phyloP scores from a whole-genome alignment of 495 filamentous ascomycete genomes.

The Beverwykella pulmonaria region DNA sequence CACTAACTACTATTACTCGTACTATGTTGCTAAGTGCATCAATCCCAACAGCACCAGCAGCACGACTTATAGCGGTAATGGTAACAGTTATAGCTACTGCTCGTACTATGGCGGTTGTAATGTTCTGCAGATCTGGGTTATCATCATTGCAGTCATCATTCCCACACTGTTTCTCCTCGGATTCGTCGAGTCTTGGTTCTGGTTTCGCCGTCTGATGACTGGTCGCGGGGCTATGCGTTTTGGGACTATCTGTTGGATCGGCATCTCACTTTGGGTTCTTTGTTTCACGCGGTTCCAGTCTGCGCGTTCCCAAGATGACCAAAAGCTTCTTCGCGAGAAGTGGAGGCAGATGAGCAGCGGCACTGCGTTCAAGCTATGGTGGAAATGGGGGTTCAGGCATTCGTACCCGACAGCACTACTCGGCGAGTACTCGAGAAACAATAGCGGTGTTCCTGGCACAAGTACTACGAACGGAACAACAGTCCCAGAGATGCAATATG shows the following conservation, averaged over 20 bases:
- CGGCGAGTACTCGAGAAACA: constrained; percentile 25
- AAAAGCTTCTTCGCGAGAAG: constrained; percentile 46
- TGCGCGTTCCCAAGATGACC: constrained; percentile 49
- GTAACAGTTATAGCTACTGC: background rate
- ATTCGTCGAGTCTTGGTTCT: constrained; percentile 54
- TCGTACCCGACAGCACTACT: constrained; percentile 45
- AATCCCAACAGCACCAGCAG: constrained; percentile 1
- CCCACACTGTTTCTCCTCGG: constrained; percentile 50
- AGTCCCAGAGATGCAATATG: background rate
- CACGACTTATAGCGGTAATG: background rate
- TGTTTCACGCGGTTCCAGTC: constrained; percentile 50
- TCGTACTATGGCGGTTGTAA: constrained; percentile 10
- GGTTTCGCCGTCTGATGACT: constrained; percentile 57
- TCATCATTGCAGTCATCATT: constrained; percentile 47
- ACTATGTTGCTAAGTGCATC: constrained; percentile 8
- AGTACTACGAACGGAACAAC: background rate
- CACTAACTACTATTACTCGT: constrained; percentile 4
- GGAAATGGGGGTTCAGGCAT: constrained; percentile 55
- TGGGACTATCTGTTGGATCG: constrained; percentile 54
- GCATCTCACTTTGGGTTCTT: constrained; percentile 49
- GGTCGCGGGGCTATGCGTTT: constrained; percentile 54
- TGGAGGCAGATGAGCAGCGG: constrained; percentile 51
- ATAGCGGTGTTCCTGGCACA: background rate
- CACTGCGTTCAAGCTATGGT: constrained; percentile 52
- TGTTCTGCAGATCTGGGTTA: constrained; percentile 35